Evolutionary conservation across 2,329 filamentous ascomycete species (phyloP), one percentile per base, ranked within the genome.

Genomic region (Fusarium dimerum): DNA sequence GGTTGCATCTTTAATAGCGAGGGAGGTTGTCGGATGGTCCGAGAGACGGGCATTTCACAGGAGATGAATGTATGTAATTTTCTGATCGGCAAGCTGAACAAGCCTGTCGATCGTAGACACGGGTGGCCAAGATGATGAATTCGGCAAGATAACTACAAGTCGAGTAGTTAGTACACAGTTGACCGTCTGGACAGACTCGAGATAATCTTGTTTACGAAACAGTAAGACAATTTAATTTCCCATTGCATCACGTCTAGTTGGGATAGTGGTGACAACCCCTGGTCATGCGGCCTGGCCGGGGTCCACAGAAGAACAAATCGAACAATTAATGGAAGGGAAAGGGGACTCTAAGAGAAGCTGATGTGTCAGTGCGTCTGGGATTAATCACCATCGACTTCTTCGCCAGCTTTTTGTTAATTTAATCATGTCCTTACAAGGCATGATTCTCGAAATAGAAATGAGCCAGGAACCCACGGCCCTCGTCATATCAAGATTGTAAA

Each of bases 221-320:
- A 51, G 55, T 26, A 43, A 51, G 52, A 47, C 54, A 50, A 54
- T 65, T 45, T 48, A 65, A 65, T 65, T 65, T 65, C 62, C 62
- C 60, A 50, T 59, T 50, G 30, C 45, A 61, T 59, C 51, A 52
- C 53, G 51, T 44, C 49, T 43, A 56, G 54, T 26, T 26, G 20
- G 55, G 60, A 60, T 47, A 30, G 48, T 54, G 43, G 47, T 55
- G 41, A 48, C 44, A 45, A 48, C 47, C 53, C 62, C 60, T 61
- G 50, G 59, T 48, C 46, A 43, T 59, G 59, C 62, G 61, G 61
- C 51, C 57, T 61, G 59, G 60, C 62, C 61, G 62, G 56, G 47
- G 20, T 45, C 59, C 55, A 60, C 54, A 50, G 61, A 65, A 65
- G 50, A 56, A 58, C 50, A 55, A 48, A 61, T 65, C 45, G 63